Base-by-base conservation (phyloP, 768 basidiomycete species). In the Serendipita vermifera region DNA sequence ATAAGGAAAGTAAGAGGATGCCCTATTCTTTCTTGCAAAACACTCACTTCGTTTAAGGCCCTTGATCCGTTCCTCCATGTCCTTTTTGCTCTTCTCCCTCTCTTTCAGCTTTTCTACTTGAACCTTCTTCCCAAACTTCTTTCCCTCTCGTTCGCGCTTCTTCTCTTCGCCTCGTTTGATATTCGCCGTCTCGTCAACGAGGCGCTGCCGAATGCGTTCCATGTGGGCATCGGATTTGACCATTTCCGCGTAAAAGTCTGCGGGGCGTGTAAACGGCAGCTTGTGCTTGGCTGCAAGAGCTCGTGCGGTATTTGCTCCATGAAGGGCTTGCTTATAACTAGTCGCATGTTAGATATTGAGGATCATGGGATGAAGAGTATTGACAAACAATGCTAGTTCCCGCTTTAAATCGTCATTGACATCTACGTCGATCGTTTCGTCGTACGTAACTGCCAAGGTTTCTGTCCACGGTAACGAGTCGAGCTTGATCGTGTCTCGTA, bases 181-280 rank as follows among this genome's bases (percentile, higher is more conserved):
- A 1, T 77, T 76, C 0, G 90, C 87, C 24, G 75, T 72, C 68
- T 98, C 96, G 69, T 98, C 87, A 26, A 98, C 75, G 24, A 98
- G 70, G 15, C 85, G 80, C 59, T 90, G 84, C 55, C 96, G 85
- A 62, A 98, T 87, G 58, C 91, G 82, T 67, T 96, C 91, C 96
- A 99, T 99, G 70, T 99, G 96, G 5, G 86, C 74, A 63, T 99
- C 96, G 31, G 83, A 84, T 70, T 98, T 97, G 62, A 97, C 85
- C 94, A 98, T 98, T 71, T 98, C 94, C 22, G 94, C 94, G 61
- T 94, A 98, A 68, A 92, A 98, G 70, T 97, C 94, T 0, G 80
- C 63, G 0, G 96, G 96, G 13, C 94, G 85, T 7, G 87, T 85
- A 71, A 96, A 98, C 0, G 92, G 82, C 58, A 91, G 73, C 22